Evolutionary conservation across 495 filamentous ascomycete genomes (phyloP).

Genomic region (Staphylotrichum tortipilum): DNA sequence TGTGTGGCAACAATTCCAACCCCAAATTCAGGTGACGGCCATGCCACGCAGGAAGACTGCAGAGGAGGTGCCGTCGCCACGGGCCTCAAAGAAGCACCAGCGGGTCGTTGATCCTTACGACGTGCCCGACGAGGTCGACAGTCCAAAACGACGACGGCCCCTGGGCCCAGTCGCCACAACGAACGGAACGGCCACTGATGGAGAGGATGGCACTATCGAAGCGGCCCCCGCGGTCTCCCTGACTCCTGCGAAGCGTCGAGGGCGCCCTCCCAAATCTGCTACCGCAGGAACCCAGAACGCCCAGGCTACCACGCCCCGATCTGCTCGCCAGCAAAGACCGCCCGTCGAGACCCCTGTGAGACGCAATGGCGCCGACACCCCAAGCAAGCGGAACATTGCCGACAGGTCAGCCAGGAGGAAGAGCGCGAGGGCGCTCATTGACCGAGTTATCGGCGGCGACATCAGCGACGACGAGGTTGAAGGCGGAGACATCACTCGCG

Average conservation of each 20-base stretch:
- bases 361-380: constrained; percentile 33
- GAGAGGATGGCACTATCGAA: neutral
- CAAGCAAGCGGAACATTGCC: constrained; percentile 54
- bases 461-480: constrained; percentile 71
- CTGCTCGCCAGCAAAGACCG: constrained; percentile 19
- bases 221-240: neutral
- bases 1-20: neutral
- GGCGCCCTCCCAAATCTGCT: constrained; percentile 18
- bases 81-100: constrained; percentile 12
- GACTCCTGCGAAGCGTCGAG: constrained; percentile 18
- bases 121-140: constrained; percentile 21
- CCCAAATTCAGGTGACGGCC: neutral
- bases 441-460: constrained; percentile 50
- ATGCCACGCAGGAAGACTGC: constrained; percentile 18
- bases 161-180: neutral
- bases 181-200: neutral
- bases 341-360: constrained; percentile 30
- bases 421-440: constrained; percentile 65
- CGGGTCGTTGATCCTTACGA: constrained; percentile 22
- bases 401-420: constrained; percentile 82
- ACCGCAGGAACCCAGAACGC: constrained; percentile 9
- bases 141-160: constrained; percentile 15
- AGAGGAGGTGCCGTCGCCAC: constrained; percentile 7
- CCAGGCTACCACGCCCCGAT: constrained; percentile 25
- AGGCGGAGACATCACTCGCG: constrained; percentile 60